Evolutionary conservation across 352 stramenopile species (phyloP).

Genomic region (Vaucheria bursata): DNA sequence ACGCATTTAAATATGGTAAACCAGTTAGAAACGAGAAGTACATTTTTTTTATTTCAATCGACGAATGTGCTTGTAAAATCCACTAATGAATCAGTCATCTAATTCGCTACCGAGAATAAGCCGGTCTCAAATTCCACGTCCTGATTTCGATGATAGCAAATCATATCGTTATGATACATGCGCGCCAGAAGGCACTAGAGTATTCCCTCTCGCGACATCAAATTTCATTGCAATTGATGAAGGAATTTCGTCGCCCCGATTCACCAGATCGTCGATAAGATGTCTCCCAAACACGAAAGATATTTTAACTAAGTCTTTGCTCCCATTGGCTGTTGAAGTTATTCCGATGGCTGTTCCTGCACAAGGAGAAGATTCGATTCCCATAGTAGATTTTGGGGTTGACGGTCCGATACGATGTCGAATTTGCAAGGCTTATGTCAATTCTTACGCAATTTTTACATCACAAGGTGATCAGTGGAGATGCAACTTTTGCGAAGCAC

Average conservation of each 20-base stretch:
- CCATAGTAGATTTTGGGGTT: constrained; percentile 71
- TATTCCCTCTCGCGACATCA: neutral
- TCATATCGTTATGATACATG: neutral
- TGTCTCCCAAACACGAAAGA: neutral
- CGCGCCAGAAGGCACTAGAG: neutral
- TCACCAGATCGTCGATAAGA: neutral
- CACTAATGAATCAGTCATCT: too few species aligned
- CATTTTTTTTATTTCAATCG: too few species aligned
- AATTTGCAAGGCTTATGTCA: constrained; percentile 80
- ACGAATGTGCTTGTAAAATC: too few species aligned
- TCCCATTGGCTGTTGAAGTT: constrained; percentile 68
- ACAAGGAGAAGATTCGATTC: constrained; percentile 67
- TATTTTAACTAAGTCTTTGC: neutral
- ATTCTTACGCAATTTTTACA: constrained; percentile 70
- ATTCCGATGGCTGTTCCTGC: constrained; percentile 67
- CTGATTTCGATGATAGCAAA: neutral
- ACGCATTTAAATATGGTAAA: too few species aligned
- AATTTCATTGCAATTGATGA: neutral
- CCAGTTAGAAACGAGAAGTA: too few species aligned
- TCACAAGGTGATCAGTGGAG: constrained; percentile 60
- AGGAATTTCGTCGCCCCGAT: neutral
- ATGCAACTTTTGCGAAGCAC: constrained; percentile 30
- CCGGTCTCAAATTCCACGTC: too few species aligned
- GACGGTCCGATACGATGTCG: constrained; percentile 68
- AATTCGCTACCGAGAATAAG: too few species aligned